Base-by-base conservation (phyloP, 179 eudicot species). In the Pouteria campechiana region DNA sequence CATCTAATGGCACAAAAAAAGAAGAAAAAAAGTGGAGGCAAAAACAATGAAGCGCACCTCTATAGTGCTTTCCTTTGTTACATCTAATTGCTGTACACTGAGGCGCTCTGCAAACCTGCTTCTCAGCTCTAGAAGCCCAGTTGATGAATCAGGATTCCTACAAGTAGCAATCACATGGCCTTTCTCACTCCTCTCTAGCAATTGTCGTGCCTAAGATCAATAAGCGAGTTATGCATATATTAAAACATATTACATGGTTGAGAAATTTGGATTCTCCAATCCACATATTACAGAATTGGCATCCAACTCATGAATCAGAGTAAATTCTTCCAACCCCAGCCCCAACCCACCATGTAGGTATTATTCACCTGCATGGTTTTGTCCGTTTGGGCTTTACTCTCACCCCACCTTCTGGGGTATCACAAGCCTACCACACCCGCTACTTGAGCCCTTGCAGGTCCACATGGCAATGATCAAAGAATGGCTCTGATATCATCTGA, bases 151-250 rank as follows among this genome's bases (percentile, higher is more conserved):
- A 45, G 98, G 98, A 67, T 64, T 68, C 18, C 95, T 86, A 43
- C 98, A 90, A 25, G 98, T 79, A 23, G 95, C 98, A 34, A 90
- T 47, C 27, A 90, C 87, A 28, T 72, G 76, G 27, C 87, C 93
- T 38, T 64, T 64, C 37, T 67, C 65, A 51, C 73, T 73, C 50
- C 59, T 75, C 63, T 76, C 84, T 56, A 90, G 58, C 63, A 90
- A 72, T 29, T 90, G 95, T 46, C 66, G 85, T 25, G 75, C 98
- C 98, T 64, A 31, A 8, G 29, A 41, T n/a, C n/a, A n/a, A n/a
- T n/a, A n/a, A n/a, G n/a, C n/a, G n/a, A n/a, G n/a, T n/a, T n/a
- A n/a, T n/a, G n/a, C n/a, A n/a, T n/a, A n/a, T n/a, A 31, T 29
- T 35, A 28, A 44, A 44, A 38, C 47, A 57, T 14, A 0, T 24